These are phyloP conservation scores for Petasospora fabianii DNA, from an alignment of 1,139 yeast species.

Conservation along the genomic window DNA sequence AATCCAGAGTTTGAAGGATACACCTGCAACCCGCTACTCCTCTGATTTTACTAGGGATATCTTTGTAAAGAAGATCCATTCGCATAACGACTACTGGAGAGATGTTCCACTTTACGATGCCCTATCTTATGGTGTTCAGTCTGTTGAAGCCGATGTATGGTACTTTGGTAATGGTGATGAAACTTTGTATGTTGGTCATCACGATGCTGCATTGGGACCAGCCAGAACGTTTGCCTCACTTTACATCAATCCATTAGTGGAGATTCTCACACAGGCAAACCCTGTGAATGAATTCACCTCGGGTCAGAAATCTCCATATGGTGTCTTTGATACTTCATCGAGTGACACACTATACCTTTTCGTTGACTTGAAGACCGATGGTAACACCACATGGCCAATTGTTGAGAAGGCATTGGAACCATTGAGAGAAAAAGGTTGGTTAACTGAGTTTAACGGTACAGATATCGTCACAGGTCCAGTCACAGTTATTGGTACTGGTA, in stretches of 20 bases:
- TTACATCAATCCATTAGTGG: constrained; percentile 53
- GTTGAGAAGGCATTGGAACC: constrained; percentile 37
- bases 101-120: constrained; percentile 60
- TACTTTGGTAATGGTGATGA: constrained; percentile 31
- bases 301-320: constrained; percentile 38
- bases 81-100: constrained; percentile 82
- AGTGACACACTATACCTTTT: constrained; percentile 43
- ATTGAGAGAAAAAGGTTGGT: constrained; percentile 37
- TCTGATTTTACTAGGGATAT: constrained; percentile 25
- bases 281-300: constrained; percentile 18
- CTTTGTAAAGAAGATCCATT: constrained; percentile 42
- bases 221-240: constrained; percentile 45
- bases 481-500: constrained; percentile 47
- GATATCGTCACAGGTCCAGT: constrained; percentile 38
- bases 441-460: constrained; percentile 32
- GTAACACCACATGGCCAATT: constrained; percentile 33
- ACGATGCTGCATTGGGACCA: constrained; percentile 43
- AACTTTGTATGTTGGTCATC: constrained; percentile 66
- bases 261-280: constrained; percentile 43
- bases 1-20: constrained; percentile 9
- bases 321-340: constrained; percentile 40
- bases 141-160: constrained; percentile 79
- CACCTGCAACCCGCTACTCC: constrained; percentile 16
- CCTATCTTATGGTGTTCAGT: constrained; percentile 53
- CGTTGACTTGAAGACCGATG: constrained; percentile 48